Base-by-base conservation (phyloP, 805 yeast genomes). In the Ogataea pignaliae region DNA sequence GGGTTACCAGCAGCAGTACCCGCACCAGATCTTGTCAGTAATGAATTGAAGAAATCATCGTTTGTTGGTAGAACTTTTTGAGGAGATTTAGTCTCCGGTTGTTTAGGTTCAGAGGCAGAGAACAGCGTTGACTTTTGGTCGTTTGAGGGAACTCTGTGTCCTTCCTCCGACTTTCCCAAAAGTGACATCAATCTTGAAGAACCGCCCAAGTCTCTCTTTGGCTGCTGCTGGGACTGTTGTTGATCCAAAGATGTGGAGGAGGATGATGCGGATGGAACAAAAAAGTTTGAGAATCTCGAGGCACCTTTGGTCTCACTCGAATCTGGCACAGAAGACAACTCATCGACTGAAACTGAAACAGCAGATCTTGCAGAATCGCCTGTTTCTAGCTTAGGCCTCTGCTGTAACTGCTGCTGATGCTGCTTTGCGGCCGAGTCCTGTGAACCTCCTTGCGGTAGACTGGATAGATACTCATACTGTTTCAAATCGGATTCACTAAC, bases 31-130 rank as follows among this genome's bases (percentile, higher is more conserved):
- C 71, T 73, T 34, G 68, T 64, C 49, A 76, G 56, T 43, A 76
- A 59, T 5, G 79, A 69, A 62, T 71, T 65, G 53, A 76, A 73
- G 47, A 76, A 76, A 46, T 74, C 78, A 50, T 61, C 59, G 16
- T 51, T 53, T 15, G 45, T 34, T 12, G 43, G 42, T 16, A 40
- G 18, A 10, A 14, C 35, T 29, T 34, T 12, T 13, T 17, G 15
- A n/a, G 13, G 10, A 28, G 15, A 18, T 10, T 6, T 31, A 10
- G 21, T 34, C 10, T 14, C 37, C 10, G 12, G 34, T 29, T 35
- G 38, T 9, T 17, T 29, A 11, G 14, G 16, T 29, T 36, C 3
- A 5, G 11, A 9, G 18, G 15, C 12, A 13, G 37, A 28, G 13
- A 34, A 34, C 12, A 34, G 15, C 13, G 9, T 34, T 17, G 37